These are phyloP conservation scores for Fraxinus paxiana DNA, from an alignment of 305 asterid species.

Conservation along the genomic window DNA sequence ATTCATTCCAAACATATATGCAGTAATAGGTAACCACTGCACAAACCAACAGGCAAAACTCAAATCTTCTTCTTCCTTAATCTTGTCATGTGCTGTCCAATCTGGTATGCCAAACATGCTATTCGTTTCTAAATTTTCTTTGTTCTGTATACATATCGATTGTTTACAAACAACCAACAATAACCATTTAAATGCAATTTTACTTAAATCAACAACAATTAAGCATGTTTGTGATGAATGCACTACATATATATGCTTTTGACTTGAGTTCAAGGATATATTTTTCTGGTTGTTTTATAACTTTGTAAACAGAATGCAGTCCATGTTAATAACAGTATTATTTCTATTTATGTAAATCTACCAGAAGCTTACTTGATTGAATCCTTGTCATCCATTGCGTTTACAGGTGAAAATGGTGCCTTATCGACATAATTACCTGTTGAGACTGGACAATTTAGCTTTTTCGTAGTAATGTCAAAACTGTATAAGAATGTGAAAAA, in stretches of 20 bases:
- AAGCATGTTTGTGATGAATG: not conserved
- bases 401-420: not conserved
- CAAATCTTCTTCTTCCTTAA: not conserved
- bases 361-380: not conserved
- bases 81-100: not conserved
- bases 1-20: not conserved
- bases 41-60: not conserved
- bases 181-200: not conserved
- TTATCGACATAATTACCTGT: not conserved
- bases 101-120: not conserved
- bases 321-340: not conserved
- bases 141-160: not conserved
- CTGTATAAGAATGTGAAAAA: not conserved
- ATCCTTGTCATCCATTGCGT: slow-evolving; percentile 3
- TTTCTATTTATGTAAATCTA: not conserved
- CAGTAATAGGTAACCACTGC: not conserved
- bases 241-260: not conserved
- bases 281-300: not conserved
- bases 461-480: not conserved
- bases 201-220: not conserved
- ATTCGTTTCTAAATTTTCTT: not conserved
- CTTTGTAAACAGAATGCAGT: not conserved
- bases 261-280: not conserved
- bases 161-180: not conserved
- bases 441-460: not conserved